A percentile compares a stretch with the other conserved stretches of the same genome.
Conservation (phyloP, 2,329 filamentous ascomycete genomes). For the Cytospora schulzeri region DNA sequence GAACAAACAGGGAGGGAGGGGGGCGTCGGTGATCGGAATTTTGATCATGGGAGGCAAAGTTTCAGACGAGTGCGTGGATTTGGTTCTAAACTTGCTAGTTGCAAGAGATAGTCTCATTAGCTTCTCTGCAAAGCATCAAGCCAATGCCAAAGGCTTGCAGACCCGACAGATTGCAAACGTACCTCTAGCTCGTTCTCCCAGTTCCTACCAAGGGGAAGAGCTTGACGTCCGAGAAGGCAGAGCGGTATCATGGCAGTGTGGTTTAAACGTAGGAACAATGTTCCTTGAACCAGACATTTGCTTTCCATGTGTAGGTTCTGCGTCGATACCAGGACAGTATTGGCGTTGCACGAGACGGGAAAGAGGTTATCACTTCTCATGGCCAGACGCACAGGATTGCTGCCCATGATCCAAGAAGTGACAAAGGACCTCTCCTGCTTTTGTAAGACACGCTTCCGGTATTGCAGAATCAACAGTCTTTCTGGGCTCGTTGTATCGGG, state of each 20-base stretch:
- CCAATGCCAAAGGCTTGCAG: not conserved
- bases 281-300: not conserved
- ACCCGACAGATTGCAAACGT: not conserved
- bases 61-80: not conserved
- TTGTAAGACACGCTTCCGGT: not conserved
- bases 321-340: not conserved
- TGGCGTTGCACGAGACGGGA: not conserved
- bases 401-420: not conserved
- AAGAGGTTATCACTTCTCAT: not conserved
- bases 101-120: not conserved
- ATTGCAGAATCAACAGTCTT: not conserved
- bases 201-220: not conserved
- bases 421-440: not conserved
- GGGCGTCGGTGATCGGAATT: not conserved
- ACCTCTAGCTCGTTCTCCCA: not conserved
- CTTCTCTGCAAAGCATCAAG: not conserved
- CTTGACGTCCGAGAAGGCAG: not conserved
- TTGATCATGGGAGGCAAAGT: not conserved
- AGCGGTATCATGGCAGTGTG: not conserved
- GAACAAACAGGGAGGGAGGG: not conserved
- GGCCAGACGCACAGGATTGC: not conserved
- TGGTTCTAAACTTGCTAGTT: not conserved
- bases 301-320: not conserved
- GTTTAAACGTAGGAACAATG: not conserved
- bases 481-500: not conserved